A percentile compares a stretch with the other conserved stretches of the same genome.
These are phyloP conservation scores for Lasiosphaeria hispida DNA, from an alignment of 495 filamentous ascomycete species.

Conservation along the genomic window DNA sequence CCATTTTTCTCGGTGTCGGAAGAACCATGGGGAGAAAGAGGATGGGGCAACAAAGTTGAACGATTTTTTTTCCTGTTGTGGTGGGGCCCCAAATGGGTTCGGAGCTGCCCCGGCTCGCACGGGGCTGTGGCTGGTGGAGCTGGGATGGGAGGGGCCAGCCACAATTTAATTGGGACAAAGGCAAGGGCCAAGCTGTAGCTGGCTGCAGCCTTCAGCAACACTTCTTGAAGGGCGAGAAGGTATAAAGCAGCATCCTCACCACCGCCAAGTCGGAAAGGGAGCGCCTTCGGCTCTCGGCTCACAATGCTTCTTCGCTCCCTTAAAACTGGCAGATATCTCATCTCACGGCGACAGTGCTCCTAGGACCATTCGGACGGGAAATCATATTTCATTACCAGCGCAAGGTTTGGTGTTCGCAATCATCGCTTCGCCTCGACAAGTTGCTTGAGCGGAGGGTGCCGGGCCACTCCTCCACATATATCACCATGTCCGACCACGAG, in stretches of 20 bases:
- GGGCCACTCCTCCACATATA: conserved; percentile 3
- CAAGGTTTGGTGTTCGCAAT: no score
- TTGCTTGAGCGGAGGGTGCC: background rate
- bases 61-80: background rate
- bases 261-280: conserved; percentile 10
- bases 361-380: background rate
- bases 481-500: conserved; percentile 84
- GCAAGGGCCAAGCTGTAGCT: background rate
- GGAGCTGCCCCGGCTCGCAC: background rate
- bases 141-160: background rate
- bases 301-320: conserved; percentile 15
- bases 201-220: background rate
- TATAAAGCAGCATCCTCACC: conserved; percentile 19
- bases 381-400: background rate
- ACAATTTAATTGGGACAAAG: background rate
- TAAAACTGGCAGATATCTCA: conserved; percentile 4
- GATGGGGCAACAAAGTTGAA: background rate
- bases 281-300: conserved; percentile 8
- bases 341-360: background rate
- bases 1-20: conserved; percentile 6
- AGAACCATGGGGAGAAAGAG: background rate
- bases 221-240: background rate
- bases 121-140: background rate
- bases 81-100: background rate
- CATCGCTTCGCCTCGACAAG: background rate